Percentiles rank a stretch among this genome's conserved stretches.
phyloP scores from a whole-genome alignment of 1,139 yeast species.

The Hanseniaspora gamundiae region DNA sequence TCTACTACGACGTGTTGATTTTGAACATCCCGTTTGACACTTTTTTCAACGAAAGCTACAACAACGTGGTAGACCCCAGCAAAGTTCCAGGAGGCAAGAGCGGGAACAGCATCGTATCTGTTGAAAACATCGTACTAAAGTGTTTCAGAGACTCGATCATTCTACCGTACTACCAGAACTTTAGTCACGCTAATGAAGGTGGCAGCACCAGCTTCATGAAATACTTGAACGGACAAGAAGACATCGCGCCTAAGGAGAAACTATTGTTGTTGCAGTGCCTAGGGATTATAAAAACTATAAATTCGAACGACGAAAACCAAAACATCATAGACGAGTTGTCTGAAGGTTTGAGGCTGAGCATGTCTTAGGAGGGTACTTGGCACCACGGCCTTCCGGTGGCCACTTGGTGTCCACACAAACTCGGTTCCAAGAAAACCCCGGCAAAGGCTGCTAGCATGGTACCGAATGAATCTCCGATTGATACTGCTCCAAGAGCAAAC shows the following conservation, averaged over 20 bases:
- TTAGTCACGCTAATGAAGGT: conserved; percentile 22
- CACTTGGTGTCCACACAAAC: conserved; percentile 61
- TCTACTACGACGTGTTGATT: conserved; percentile 47
- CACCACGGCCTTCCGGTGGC: conserved; percentile 57
- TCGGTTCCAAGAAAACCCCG: conserved; percentile 62
- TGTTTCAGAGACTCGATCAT: conserved; percentile 40
- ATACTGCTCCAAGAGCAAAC: conserved; percentile 87
- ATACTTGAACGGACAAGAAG: conserved; percentile 24
- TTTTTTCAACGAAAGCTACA: conserved; percentile 13
- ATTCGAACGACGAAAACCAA: conserved; percentile 41
- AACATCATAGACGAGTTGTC: conserved; percentile 36
- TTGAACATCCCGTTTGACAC: conserved; percentile 46
- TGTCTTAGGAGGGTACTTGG: conserved; percentile 11
- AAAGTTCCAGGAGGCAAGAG: neutral
- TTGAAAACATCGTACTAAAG: conserved; percentile 21
- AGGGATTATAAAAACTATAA: conserved; percentile 38
- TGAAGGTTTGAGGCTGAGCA: conserved; percentile 24
- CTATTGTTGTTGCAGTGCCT: conserved; percentile 43
- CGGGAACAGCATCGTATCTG: neutral
- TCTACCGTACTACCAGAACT: conserved; percentile 34
- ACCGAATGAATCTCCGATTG: conserved; percentile 85
- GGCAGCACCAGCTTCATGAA: conserved; percentile 20
- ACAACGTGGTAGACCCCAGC: conserved; percentile 14
- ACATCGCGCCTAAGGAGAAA: conserved; percentile 24
- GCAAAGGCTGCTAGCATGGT: conserved; percentile 69